Conservation (phyloP, 331 rosid genomes). For the Acacia concinna region DNA sequence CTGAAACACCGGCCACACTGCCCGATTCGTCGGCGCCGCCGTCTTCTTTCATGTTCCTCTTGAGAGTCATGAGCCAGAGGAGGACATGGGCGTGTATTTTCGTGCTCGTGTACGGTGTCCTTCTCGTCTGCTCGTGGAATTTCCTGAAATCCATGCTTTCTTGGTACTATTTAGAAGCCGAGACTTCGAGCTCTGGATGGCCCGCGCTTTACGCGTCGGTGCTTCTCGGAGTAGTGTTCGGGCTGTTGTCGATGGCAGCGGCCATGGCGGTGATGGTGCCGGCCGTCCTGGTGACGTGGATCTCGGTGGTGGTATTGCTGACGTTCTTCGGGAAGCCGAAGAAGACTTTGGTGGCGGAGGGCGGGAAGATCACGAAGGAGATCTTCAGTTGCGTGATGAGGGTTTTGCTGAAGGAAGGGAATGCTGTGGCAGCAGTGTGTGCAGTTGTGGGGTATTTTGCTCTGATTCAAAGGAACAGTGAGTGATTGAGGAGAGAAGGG, state of each 20-base stretch:
- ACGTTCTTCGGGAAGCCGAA: slow-evolving; percentile 87
- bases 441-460: slow-evolving; percentile 83
- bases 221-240: slow-evolving; percentile 76
- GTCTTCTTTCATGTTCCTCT: slow-evolving; percentile 40
- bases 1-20: slow-evolving; percentile 7
- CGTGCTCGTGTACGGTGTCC: slow-evolving; percentile 54
- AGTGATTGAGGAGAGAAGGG: neutral
- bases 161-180: slow-evolving; percentile 60
- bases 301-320: slow-evolving; percentile 70
- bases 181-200: slow-evolving; percentile 61
- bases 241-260: slow-evolving; percentile 79
- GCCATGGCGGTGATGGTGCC: slow-evolving; percentile 82
- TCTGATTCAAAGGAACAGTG: slow-evolving; percentile 53
- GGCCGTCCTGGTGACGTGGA: slow-evolving; percentile 85
- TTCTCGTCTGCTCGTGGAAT: slow-evolving; percentile 64
- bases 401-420: slow-evolving; percentile 87
- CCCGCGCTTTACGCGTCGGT: slow-evolving; percentile 88
- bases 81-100: slow-evolving; percentile 80
- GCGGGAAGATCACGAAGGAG: slow-evolving; percentile 77
- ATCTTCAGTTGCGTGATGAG: slow-evolving; percentile 59
- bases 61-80: slow-evolving; percentile 71
- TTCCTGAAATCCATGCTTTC: slow-evolving; percentile 61
- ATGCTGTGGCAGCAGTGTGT: slow-evolving; percentile 78
- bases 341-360: slow-evolving; percentile 72
- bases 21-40: slow-evolving; percentile 6